Evolutionary conservation across 129 eudicot species (phyloP).

Genomic region (Chrysanthemum lavandulifolium): DNA sequence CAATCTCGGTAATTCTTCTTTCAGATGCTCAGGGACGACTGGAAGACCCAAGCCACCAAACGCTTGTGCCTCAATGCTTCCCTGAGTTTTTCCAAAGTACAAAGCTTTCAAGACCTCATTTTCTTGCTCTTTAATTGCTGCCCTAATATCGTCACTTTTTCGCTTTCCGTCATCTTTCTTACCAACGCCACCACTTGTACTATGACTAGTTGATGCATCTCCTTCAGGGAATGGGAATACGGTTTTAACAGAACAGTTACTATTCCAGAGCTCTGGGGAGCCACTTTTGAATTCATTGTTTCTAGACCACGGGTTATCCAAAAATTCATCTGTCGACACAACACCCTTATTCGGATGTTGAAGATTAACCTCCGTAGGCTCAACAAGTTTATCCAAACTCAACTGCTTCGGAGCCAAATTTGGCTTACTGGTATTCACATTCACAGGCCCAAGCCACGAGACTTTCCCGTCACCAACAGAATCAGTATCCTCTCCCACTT

Average conservation of each 20-base stretch:
- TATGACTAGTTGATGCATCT: slow-evolving; percentile 53
- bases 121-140: slow-evolving; percentile 77
- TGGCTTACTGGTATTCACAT: slow-evolving; percentile 41
- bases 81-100: slow-evolving; percentile 60
- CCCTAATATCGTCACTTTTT: slow-evolving; percentile 52
- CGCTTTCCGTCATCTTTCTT: slow-evolving; percentile 49
- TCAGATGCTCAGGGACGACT: slow-evolving; percentile 51
- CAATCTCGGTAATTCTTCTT: slow-evolving; percentile 83
- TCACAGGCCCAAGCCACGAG: slow-evolving; percentile 45
- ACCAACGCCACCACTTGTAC: slow-evolving; percentile 29
- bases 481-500: slow-evolving; percentile 41
- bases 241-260: slow-evolving; percentile 64
- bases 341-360: slow-evolving; percentile 26
- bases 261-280: slow-evolving; percentile 48
- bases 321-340: slow-evolving; percentile 38
- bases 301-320: slow-evolving; percentile 58
- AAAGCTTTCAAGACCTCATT: slow-evolving; percentile 82
- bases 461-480: slow-evolving; percentile 37
- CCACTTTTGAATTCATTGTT: slow-evolving; percentile 34
- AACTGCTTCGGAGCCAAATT: slow-evolving; percentile 22
- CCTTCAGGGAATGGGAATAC: slow-evolving; percentile 58
- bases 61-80: slow-evolving; percentile 37
- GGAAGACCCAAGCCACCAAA: slow-evolving; percentile 49
- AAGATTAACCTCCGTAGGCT: slow-evolving; percentile 44
- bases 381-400: slow-evolving; percentile 12